Conservation (phyloP, 1,284 basidiomycete species). For the Flammula alnicola region DNA sequence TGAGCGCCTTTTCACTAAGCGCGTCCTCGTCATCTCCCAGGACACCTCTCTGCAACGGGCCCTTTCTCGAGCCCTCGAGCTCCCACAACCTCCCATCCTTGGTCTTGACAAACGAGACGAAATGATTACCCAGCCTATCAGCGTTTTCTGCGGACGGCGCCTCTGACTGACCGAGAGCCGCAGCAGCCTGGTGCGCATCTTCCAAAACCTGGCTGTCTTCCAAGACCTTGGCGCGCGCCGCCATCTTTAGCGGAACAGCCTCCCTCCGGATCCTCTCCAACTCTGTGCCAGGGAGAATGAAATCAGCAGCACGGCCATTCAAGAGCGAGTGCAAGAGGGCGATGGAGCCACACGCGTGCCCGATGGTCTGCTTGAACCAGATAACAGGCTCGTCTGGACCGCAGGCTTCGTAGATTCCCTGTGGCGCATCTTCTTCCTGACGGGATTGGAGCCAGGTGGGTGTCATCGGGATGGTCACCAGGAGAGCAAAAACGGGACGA, state of each 20-base stretch:
- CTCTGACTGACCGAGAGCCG: slow-evolving; percentile 9
- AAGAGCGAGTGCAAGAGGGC: slow-evolving; percentile 13
- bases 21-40: slow-evolving; percentile 15
- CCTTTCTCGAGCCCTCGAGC: slow-evolving; percentile 16
- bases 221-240: slow-evolving; percentile 13
- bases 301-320: slow-evolving; percentile 1
- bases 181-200: slow-evolving; percentile 12
- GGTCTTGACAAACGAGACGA: slow-evolving; percentile 17
- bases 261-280: slow-evolving; percentile 5
- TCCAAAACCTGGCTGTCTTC: slow-evolving; percentile 11
- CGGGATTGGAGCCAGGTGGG: slow-evolving; percentile 10
- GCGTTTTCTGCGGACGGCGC: not conserved
- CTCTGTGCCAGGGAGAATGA: slow-evolving; percentile 11
- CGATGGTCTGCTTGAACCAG: slow-evolving; percentile 20
- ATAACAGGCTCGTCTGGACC: slow-evolving; percentile 15
- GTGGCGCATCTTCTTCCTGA: slow-evolving; percentile 7
- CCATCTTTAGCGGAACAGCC: slow-evolving; percentile 10
- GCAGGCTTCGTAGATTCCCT: not conserved
- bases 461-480: slow-evolving; percentile 17
- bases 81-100: slow-evolving; percentile 16
- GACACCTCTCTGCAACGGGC: slow-evolving; percentile 13
- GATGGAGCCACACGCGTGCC: slow-evolving; percentile 16
- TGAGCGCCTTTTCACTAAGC: slow-evolving; percentile 12
- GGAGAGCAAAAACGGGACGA: slow-evolving; percentile 12
- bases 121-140: slow-evolving; percentile 6